Conservation (phyloP, 176 grass and related monocot genomes). For the Paspalum vaginatum region DNA sequence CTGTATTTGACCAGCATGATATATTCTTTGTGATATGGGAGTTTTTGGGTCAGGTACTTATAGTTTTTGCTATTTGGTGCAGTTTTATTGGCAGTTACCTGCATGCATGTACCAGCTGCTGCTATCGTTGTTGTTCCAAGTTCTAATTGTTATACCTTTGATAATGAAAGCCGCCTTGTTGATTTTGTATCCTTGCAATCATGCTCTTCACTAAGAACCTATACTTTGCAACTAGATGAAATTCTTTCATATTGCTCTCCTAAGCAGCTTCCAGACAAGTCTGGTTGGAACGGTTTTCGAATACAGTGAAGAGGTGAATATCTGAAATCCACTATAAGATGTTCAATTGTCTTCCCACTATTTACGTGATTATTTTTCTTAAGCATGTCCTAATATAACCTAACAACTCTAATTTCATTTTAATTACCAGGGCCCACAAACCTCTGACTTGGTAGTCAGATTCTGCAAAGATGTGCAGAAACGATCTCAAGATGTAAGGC, state of each 20-base stretch:
- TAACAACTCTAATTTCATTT: constrained; percentile 20
- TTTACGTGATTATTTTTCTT: constrained; percentile 9
- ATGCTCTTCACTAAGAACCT: constrained; percentile 1
- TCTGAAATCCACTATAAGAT: constrained; percentile 30
- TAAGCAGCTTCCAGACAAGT: constrained; percentile 69
- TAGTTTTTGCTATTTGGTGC: constrained; percentile 33
- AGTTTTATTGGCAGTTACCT: constrained; percentile 46
- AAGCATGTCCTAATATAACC: constrained; percentile 23
- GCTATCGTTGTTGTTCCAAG: constrained; percentile 58
- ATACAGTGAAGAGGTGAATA: constrained; percentile 72
- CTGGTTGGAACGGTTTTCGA: constrained; percentile 65
- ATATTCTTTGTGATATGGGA: background rate
- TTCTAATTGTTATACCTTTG: constrained; percentile 80
- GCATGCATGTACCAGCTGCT: constrained; percentile 22
- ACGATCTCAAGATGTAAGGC: constrained; percentile 71
- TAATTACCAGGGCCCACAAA: constrained; percentile 47
- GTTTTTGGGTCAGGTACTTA: constrained; percentile 1
- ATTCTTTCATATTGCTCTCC: constrained; percentile 55
- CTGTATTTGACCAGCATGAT: constrained; percentile 6
- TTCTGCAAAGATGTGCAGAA: constrained; percentile 97
- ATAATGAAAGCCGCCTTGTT: constrained; percentile 80
- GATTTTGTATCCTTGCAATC: constrained; percentile 93
- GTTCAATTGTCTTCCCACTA: background rate
- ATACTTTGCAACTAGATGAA: constrained; percentile 20
- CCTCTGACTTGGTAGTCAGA: constrained; percentile 65